Evolutionary conservation across 805 yeast genomes (phyloP), one percentile per base, ranked within the genome.

Genomic region (Maudiozyma serrabonitensis): DNA sequence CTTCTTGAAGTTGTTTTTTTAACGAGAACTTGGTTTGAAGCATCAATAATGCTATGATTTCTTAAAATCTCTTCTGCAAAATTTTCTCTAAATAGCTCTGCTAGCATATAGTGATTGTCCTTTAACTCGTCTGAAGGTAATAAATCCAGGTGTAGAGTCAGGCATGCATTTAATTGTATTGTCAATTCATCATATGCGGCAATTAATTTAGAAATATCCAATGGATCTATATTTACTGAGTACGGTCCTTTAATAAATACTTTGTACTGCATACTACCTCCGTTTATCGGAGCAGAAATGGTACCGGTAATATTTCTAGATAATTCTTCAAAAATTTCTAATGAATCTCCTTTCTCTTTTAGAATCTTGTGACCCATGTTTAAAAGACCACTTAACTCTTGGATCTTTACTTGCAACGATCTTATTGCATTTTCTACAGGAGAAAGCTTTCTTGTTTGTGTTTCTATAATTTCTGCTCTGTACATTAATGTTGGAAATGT

Each of bases 201-300:
- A 19, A 52, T 56, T 38, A 73, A 53, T 15, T 63, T 49, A 4
- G 54, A 54, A 12, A 65, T 42, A 18, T 71, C 74, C 15, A 57
- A 54, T 3, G 58, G 57, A 11, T 60, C 57, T 26, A 58, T 57
- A 25, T 61, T 58, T 7, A 64, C 66, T 45, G 73, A 75, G 2
- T 45, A 41, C 1, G 58, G 51, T 4, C 39, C 41, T 37, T 64
- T 66, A 61, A 85, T 78, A 62, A 88, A 87, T 2, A 76, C 76
- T 49, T 90, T 74, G 67, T 85, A 88, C 61, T 84, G 88, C 2
- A 87, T 86, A 54, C 88, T 86, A 50, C 96, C 96, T 35, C 96
- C 96, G 62, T 88, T 88, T 6, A 88, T 91, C 3, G 96, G 96
- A 0, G 96, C 80, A 62, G 87, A 95, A 48, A 89, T 90, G 0